These are phyloP conservation scores for Sungouiozyma ichnusensis DNA, from an alignment of 805 yeast genomes.

Conservation along the genomic window DNA sequence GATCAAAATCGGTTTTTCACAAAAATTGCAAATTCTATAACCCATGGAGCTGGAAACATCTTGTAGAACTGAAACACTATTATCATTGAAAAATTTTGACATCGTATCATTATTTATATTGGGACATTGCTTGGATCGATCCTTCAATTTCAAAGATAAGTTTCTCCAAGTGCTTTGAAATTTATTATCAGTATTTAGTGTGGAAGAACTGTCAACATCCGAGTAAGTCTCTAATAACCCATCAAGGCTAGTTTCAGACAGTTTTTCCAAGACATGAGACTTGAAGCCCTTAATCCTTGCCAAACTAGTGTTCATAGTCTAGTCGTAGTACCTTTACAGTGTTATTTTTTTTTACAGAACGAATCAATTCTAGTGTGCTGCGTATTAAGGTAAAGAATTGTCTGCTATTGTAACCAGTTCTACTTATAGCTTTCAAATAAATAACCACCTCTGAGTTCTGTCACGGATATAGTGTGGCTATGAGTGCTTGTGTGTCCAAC, in stretches of 20 bases:
- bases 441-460: no score
- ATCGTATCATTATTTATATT: constrained; percentile 8
- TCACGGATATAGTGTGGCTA: no score
- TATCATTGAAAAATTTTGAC: constrained; percentile 15
- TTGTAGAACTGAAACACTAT: constrained; percentile 8
- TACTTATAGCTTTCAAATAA: no score
- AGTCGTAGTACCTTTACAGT: not conserved
- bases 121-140: not conserved
- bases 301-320: not conserved
- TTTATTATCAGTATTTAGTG: not conserved
- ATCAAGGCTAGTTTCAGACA: not conserved
- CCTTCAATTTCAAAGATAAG: constrained; percentile 3
- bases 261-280: not conserved
- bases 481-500: no score
- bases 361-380: no score
- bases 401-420: not conserved
- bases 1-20: constrained; percentile 25
- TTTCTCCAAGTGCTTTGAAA: constrained; percentile 14
- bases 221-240: not conserved
- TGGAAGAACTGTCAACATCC: not conserved
- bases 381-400: not conserved
- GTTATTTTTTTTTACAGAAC: not conserved
- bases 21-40: constrained; percentile 25
- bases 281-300: constrained; percentile 1
- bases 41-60: constrained; percentile 6